Conservation (phyloP, 192 early-diverging fungal species). For the Neocallimastix lanati region DNA sequence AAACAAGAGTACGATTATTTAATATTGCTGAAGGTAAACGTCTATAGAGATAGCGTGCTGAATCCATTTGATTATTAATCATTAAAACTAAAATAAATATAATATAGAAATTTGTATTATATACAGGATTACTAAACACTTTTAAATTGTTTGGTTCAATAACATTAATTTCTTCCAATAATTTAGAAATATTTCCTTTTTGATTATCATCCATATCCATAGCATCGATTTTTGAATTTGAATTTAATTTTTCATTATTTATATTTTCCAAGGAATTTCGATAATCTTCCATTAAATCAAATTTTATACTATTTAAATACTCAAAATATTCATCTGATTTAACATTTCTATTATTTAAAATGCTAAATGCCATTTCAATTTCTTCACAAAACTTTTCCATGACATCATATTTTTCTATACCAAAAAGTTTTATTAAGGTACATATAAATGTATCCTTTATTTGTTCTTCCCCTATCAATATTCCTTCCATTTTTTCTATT, state of each 20-base stretch:
- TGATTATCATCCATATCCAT: not conserved
- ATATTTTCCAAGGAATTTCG: not conserved
- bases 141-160: not conserved
- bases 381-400: not conserved
- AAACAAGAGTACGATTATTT: not conserved
- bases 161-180: not conserved
- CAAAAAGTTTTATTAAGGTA: not conserved
- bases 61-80: not conserved
- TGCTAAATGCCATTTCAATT: not conserved
- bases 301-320: not conserved
- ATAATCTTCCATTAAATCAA: not conserved
- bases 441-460: not conserved
- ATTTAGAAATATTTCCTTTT: not conserved
- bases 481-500: not conserved
- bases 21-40: not conserved
- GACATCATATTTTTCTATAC: not conserved
- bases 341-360: not conserved
- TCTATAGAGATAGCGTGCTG: not conserved
- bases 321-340: not conserved
- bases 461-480: not conserved
- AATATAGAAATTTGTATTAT: not conserved
- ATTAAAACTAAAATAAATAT: not conserved
- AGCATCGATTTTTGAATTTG: no score
- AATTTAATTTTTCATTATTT: no score
- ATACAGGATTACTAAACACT: not conserved